phyloP scores from a whole-genome alignment of 805 yeast genomes.

The Isabelozyma heimii region DNA sequence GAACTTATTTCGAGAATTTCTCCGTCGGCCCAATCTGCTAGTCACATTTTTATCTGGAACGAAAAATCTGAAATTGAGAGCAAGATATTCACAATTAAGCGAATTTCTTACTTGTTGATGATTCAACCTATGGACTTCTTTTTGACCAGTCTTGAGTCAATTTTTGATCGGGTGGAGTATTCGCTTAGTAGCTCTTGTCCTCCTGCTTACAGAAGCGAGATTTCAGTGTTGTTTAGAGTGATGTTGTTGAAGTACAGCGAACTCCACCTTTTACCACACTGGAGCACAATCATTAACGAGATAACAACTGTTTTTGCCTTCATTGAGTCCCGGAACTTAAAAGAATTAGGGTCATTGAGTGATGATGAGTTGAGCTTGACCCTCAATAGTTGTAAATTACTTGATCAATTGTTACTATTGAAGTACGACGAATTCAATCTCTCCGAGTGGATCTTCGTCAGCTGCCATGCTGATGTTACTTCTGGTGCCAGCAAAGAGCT shows the following conservation, averaged over 20 bases:
- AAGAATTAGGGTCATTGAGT: conserved; percentile 24
- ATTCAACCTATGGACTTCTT: conserved; percentile 60
- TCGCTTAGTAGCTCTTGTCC: conserved; percentile 33
- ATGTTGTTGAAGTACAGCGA: conserved; percentile 61
- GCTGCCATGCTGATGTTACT: conserved; percentile 61
- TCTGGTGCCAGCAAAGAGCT: conserved; percentile 27
- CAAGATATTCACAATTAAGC: conserved; percentile 52
- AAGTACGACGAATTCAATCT: conserved; percentile 74
- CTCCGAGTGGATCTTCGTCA: conserved; percentile 82
- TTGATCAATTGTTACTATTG: conserved; percentile 70
- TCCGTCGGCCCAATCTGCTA: conserved; percentile 41
- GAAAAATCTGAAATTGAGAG: conserved; percentile 58
- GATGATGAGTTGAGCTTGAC: conserved; percentile 40
- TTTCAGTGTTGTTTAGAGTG: conserved; percentile 61
- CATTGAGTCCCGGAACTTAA: conserved; percentile 21
- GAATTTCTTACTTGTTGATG: conserved; percentile 63
- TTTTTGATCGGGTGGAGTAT: conserved; percentile 34
- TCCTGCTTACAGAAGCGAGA: conserved; percentile 34
- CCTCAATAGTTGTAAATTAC: conserved; percentile 67
- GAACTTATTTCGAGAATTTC: conserved; percentile 45
- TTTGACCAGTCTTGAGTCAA: conserved; percentile 48
- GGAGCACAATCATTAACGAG: conserved; percentile 67
- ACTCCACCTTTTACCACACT: conserved; percentile 61
- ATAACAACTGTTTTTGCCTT: conserved; percentile 51
- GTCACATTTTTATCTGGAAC: conserved; percentile 71